A percentile compares a stretch with the other conserved stretches of the same genome.
Evolutionary conservation across 1,139 yeast genomes (phyloP).

Genomic region (Pichia cactophila): DNA sequence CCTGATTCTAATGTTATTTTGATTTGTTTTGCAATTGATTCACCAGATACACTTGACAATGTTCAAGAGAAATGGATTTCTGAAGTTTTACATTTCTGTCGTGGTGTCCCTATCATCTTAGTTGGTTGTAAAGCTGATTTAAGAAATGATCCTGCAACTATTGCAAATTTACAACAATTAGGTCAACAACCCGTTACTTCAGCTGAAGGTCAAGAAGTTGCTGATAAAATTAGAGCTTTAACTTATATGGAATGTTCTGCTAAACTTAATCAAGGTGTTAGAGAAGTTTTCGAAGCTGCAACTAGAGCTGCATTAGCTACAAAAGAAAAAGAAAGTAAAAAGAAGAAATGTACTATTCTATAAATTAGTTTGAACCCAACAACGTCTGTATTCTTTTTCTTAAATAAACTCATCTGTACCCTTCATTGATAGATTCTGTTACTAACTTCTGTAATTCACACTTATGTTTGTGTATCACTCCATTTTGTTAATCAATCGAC

Average conservation of each 20-base stretch:
- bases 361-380: not conserved
- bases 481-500: no score
- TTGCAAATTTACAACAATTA: slow-evolving; percentile 66
- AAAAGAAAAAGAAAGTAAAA: slow-evolving; percentile 49
- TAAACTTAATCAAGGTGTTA: slow-evolving; percentile 82
- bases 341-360: slow-evolving; percentile 33
- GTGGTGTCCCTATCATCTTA: slow-evolving; percentile 86
- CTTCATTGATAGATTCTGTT: not conserved
- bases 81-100: slow-evolving; percentile 90
- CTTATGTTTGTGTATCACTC: not conserved
- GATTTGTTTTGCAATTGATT: slow-evolving; percentile 85
- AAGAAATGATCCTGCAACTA: slow-evolving; percentile 73
- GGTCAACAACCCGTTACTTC: slow-evolving; percentile 71
- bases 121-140: slow-evolving; percentile 91
- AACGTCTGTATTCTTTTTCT: not conserved
- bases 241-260: slow-evolving; percentile 92
- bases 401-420: not conserved
- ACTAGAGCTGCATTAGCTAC: slow-evolving; percentile 78
- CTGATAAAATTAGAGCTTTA: slow-evolving; percentile 80
- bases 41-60: slow-evolving; percentile 88
- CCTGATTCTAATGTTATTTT: slow-evolving; percentile 90
- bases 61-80: slow-evolving; percentile 94
- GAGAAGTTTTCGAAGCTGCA: slow-evolving; percentile 88
- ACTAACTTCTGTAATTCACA: no score
- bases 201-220: slow-evolving; percentile 77